Evolutionary conservation across 2,329 filamentous ascomycete species (phyloP).

Genomic region (Ceratocystis colombiana): DNA sequence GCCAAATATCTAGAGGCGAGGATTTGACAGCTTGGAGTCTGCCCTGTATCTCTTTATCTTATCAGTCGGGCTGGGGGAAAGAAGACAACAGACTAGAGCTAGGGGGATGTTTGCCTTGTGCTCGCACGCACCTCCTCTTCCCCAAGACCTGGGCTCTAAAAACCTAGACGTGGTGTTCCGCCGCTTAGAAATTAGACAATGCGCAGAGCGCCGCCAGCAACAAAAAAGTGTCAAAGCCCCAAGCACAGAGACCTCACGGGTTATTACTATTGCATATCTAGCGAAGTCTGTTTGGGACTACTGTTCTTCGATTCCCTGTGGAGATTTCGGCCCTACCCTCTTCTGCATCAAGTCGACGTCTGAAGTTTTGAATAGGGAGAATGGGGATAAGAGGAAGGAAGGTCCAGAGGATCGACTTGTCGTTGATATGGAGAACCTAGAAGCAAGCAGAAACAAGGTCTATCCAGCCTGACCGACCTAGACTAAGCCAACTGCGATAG

Average conservation of each 20-base stretch:
- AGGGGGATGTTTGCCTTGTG: neutral
- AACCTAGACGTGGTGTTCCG: neutral
- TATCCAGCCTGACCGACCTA: too few species aligned
- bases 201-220: neutral
- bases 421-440: neutral
- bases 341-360: constrained; percentile 1
- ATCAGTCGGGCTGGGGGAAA: neutral
- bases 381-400: neutral
- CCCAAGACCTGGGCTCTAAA: neutral
- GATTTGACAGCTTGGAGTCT: neutral
- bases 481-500: too few species aligned
- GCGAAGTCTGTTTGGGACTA: neutral
- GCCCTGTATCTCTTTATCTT: neutral
- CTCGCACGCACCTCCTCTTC: neutral
- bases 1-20: neutral
- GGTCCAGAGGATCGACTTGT: too few species aligned
- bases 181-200: neutral
- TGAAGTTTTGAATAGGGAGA: neutral
- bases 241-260: neutral
- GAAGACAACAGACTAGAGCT: neutral
- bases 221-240: neutral
- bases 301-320: neutral
- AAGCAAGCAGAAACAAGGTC: too few species aligned
- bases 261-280: neutral
- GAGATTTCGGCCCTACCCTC: neutral